Evolutionary conservation across 2,329 filamentous ascomycete species (phyloP), one percentile per base, ranked within the genome.

Genomic region (Aspergillus sp.): DNA sequence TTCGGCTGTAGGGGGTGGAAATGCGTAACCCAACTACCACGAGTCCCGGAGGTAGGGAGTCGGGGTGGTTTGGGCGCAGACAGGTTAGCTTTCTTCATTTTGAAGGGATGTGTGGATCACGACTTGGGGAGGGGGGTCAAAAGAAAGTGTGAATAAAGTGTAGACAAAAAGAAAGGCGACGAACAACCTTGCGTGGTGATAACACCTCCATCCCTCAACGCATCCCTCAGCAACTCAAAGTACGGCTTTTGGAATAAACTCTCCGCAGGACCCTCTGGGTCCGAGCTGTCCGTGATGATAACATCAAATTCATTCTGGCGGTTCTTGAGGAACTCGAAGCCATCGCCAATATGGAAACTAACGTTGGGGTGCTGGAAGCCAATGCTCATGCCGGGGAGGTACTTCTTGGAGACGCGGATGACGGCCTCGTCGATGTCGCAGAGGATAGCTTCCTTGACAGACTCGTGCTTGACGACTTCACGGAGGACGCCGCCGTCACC

Each of bases 151-250:
- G 30, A 22, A 27, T 23, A 38, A 52, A 35, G 53, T 46, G 45
- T 48, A 55, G 47, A 54, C 52, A 49, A 50, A 45, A 39, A 48
- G 41, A 78, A 82, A 81, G 84, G 85, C 83, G 79, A 88, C 89
- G 82, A 90, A 95, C 89, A 95, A 98, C 93, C 93, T 96, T 98
- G 93, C 70, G 93, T 98, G 75, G 90, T 91, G 76, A 98, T 97
- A 68, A 98, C 90, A 78, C 93, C 93, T 74, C 90, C 91, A 65
- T 95, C 89, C 60, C 88, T 84, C 62, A 97, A 84, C 63, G 93
- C 93, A 66, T 85, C 96, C 82, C 94, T 86, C 74, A 95, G 75
- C 49, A 98, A 75, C 59, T 90, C 84, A 73, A 86, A 97, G 56
- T 86, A 88, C 58, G 90, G 88, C 82, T 94, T 96, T 85, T 98